These are phyloP conservation scores for Pelargonium citronellum DNA, from an alignment of 441 rosid genomes.

Conservation along the genomic window DNA sequence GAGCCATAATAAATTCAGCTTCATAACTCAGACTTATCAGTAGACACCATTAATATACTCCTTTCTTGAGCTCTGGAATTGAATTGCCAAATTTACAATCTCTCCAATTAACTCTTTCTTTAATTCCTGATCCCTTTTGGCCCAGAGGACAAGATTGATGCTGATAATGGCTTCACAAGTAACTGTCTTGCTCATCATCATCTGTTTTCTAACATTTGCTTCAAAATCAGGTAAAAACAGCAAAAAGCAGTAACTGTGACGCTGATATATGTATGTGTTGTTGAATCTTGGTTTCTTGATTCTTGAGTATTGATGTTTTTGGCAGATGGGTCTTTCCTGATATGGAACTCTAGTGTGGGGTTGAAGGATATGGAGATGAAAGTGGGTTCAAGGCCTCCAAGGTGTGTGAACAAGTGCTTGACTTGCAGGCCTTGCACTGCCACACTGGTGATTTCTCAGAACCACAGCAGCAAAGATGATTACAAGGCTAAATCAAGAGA, in stretches of 20 bases:
- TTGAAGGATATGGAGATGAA: constrained; percentile 24
- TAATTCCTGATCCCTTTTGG: background rate
- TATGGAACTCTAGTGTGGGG: constrained; percentile 12
- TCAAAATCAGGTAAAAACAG: constrained; percentile 28
- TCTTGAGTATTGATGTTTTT: background rate
- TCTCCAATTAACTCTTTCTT: background rate
- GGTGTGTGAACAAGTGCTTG: constrained; percentile 36
- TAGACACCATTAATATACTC: background rate
- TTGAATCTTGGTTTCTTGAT: background rate
- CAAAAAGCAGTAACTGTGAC: background rate
- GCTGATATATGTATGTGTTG: background rate
- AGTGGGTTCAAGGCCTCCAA: constrained; percentile 40
- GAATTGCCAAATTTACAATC: background rate
- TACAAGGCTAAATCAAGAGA: constrained; percentile 19
- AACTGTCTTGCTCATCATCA: constrained; percentile 26
- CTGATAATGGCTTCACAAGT: constrained; percentile 27
- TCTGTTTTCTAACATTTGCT: constrained; percentile 24
- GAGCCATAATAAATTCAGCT: background rate
- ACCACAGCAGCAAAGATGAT: constrained; percentile 11
- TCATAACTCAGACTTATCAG: background rate
- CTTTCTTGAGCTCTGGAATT: background rate
- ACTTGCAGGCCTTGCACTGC: constrained; percentile 43
- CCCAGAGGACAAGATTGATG: background rate
- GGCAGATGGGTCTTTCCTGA: constrained; percentile 21
- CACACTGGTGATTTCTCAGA: constrained; percentile 30